These are phyloP conservation scores for Tetrapisispora taiwanensis DNA, from an alignment of 805 yeast species.

Conservation along the genomic window DNA sequence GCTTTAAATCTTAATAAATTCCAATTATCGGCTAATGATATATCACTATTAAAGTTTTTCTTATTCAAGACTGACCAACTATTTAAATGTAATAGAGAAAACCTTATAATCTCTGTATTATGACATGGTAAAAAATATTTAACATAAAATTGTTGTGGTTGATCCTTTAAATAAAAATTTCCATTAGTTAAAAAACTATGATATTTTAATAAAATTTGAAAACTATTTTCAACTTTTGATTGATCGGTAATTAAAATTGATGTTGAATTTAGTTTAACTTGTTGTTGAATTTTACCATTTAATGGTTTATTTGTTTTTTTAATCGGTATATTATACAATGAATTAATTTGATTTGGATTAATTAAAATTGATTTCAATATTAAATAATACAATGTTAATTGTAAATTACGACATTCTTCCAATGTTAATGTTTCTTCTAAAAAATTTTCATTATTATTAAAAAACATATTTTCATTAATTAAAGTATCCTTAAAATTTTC, in stretches of 20 bases:
- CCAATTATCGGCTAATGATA: conserved; percentile 7
- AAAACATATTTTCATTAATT: conserved; percentile 5
- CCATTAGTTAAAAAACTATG: conserved; percentile 18
- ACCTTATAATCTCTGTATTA: conserved; percentile 17
- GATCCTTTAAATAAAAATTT: conserved; percentile 6
- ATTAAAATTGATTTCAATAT: conserved; percentile 6
- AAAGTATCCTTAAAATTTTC: conserved; percentile 19
- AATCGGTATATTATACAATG: not conserved
- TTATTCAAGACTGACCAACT: conserved; percentile 12
- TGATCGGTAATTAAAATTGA: not conserved
- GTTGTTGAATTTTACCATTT: not conserved
- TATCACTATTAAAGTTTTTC: not conserved
- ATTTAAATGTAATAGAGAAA: conserved; percentile 17
- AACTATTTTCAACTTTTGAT: conserved; percentile 15
- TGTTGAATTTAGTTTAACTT: not conserved
- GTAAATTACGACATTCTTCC: conserved; percentile 22
- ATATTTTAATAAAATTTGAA: conserved; percentile 24
- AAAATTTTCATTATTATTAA: conserved; percentile 3
- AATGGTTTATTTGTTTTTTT: no score
- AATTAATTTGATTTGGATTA: not conserved
- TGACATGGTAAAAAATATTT: conserved; percentile 23
- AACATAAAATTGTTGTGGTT: conserved; percentile 19
- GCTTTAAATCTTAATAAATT: conserved; percentile 16
- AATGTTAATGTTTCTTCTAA: conserved; percentile 3
- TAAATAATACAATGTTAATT: conserved; percentile 22